A percentile compares a stretch with the other conserved stretches of the same genome.
These are phyloP conservation scores for Magnusiomyces tetraspermus DNA, from an alignment of 1,139 yeast species.

Conservation along the genomic window DNA sequence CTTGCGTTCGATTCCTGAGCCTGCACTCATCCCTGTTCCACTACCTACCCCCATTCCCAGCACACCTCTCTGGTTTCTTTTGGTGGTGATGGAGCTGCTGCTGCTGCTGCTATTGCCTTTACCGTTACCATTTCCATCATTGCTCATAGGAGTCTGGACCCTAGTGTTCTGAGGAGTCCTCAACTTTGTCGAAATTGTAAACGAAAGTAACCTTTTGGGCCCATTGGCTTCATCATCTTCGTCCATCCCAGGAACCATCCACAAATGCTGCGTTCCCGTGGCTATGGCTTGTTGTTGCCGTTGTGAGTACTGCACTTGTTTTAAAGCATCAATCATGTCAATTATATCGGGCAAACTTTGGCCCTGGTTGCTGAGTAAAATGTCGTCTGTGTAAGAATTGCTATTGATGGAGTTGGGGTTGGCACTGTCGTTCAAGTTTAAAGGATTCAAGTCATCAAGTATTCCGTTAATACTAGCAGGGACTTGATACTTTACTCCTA, in stretches of 20 bases:
- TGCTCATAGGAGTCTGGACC: neutral
- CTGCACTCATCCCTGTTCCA: neutral
- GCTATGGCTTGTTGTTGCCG: constrained; percentile 1
- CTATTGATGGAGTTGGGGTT: too few species aligned
- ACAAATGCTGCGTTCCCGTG: constrained; percentile 1
- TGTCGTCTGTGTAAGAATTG: too few species aligned
- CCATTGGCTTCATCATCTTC: too few species aligned
- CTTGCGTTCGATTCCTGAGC: neutral
- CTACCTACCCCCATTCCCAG: neutral
- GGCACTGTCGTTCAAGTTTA: neutral
- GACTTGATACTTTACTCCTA: constrained; percentile 14
- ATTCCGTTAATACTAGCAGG: neutral
- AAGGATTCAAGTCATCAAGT: neutral
- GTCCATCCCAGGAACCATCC: constrained; percentile 11
- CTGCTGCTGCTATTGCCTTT: neutral
- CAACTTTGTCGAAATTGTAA: constrained; percentile 7
- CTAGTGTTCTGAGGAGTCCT: neutral
- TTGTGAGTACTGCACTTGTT: constrained; percentile 10
- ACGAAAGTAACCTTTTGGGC: constrained; percentile 13
- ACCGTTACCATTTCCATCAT: neutral
- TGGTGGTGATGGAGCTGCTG: neutral
- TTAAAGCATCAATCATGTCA: constrained; percentile 11
- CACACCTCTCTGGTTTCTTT: too few species aligned
- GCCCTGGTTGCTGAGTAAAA: constrained; percentile 10
- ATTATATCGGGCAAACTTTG: constrained; percentile 12